These are phyloP conservation scores for Tolypocladium ovalisporum DNA, from an alignment of 2,329 filamentous ascomycete species.

Conservation along the genomic window DNA sequence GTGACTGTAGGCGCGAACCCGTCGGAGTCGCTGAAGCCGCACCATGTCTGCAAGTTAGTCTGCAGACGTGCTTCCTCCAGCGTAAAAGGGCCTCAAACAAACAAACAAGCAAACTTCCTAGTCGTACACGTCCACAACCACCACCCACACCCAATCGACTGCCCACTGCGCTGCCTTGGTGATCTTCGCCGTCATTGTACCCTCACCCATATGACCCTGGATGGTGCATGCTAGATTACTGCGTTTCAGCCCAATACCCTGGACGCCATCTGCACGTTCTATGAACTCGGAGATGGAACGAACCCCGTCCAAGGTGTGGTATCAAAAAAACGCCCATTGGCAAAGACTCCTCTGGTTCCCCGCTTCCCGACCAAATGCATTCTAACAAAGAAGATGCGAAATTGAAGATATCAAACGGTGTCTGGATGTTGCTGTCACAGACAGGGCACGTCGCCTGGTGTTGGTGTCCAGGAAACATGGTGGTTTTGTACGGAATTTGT, in stretches of 20 bases:
- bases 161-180: not conserved
- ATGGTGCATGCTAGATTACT: constrained; percentile 29
- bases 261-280: constrained; percentile 21
- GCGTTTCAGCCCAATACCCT: constrained; percentile 25
- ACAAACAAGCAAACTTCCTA: constrained; percentile 11
- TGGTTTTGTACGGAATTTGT: not conserved
- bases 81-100: not conserved
- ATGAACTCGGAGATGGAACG: constrained; percentile 16
- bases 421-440: constrained; percentile 3
- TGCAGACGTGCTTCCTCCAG: not conserved
- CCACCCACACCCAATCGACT: constrained; percentile 4
- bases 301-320: constrained; percentile 14
- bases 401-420: constrained; percentile 1
- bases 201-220: constrained; percentile 21
- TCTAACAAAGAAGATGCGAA: constrained; percentile 14
- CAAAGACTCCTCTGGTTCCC: constrained; percentile 18
- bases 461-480: not conserved
- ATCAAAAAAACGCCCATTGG: constrained; percentile 16
- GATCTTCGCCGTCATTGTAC: constrained; percentile 9
- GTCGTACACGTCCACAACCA: constrained; percentile 18
- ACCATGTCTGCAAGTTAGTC: no score
- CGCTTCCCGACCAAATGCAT: constrained; percentile 9
- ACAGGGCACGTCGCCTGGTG: not conserved
- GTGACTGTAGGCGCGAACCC: not conserved
- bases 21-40: not conserved